Percentiles rank a stretch among this genome's conserved stretches.
Evolutionary conservation across 2,329 filamentous ascomycete species (phyloP).

Genomic region (Monilinia vaccinii-corymbosi): DNA sequence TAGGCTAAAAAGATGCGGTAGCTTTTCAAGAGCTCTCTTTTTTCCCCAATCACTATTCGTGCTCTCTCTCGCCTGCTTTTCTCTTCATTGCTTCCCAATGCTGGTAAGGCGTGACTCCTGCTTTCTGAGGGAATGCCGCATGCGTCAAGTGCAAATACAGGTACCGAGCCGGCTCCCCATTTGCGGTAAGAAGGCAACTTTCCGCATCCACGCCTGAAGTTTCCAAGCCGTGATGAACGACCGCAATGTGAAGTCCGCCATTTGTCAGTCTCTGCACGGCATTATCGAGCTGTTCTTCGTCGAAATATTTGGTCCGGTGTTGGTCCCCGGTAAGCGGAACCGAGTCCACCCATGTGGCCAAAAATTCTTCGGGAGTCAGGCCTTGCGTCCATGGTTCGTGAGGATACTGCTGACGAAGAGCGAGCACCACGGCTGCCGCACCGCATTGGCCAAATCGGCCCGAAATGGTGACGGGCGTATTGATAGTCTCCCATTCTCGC

Average conservation of each 20-base stretch:
- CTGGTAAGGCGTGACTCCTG: not conserved
- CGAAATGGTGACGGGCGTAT: not conserved
- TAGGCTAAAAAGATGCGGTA: fast-evolving
- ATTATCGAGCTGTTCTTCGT: not conserved
- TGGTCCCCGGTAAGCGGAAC: not conserved
- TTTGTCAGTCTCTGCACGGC: not conserved
- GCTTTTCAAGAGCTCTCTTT: not conserved
- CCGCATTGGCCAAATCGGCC: not conserved
- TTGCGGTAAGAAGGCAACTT: not conserved
- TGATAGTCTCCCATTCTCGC: not conserved
- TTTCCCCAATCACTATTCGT: not conserved
- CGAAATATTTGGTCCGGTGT: not conserved
- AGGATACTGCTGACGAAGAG: slow-evolving; percentile 1
- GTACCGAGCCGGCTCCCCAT: not conserved
- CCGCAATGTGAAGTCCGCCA: not conserved
- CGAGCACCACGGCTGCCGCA: not conserved
- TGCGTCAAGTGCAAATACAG: slow-evolving; percentile 11
- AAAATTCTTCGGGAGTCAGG: not conserved
- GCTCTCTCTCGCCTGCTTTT: not conserved
- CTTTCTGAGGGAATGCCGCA: not conserved
- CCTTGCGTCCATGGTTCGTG: not conserved
- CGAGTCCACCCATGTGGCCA: not conserved
- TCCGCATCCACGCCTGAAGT: not conserved
- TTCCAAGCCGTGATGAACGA: not conserved
- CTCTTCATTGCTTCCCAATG: not conserved